Percentiles rank a stretch among this genome's conserved stretches.
Evolutionary conservation across 192 early-diverging fungal species (phyloP).

Genomic region (Chytriomyces hyalinus): DNA sequence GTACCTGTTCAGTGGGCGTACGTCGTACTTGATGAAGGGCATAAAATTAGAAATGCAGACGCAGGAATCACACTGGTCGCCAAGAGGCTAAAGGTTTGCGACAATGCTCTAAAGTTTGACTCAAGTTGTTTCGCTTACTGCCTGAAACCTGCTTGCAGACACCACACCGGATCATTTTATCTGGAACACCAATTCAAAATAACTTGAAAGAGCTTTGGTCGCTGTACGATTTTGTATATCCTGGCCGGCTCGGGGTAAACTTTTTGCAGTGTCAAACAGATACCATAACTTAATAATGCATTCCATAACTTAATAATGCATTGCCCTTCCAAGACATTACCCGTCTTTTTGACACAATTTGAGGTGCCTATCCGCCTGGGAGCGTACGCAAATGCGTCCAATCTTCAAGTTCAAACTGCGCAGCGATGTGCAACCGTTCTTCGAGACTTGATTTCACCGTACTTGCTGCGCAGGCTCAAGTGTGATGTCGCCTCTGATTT

Average conservation of each 20-base stretch:
- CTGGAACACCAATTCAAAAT: constrained; percentile 69
- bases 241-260: constrained; percentile 57
- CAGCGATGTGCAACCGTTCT: constrained; percentile 91
- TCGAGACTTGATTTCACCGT: constrained; percentile 91
- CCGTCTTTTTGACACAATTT: constrained; percentile 88
- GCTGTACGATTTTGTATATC: constrained; percentile 64
- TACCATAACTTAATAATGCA: background rate
- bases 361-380: constrained; percentile 90
- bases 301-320: constrained; percentile 1
- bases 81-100: constrained; percentile 47
- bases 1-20: constrained; percentile 83
- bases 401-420: constrained; percentile 89
- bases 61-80: constrained; percentile 73
- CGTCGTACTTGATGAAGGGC: constrained; percentile 92
- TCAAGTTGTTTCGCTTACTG: background rate
- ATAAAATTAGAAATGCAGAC: constrained; percentile 95
- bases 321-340: constrained; percentile 61
- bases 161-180: constrained; percentile 60
- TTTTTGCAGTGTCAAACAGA: no score
- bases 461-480: constrained; percentile 90
- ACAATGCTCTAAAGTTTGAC: constrained; percentile 36
- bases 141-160: constrained; percentile 34
- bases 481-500: constrained; percentile 88
- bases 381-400: constrained; percentile 89
- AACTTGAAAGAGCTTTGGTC: constrained; percentile 63